These are phyloP conservation scores for Dioscorea dumetorum DNA, from an alignment of 106 monocot species.

Conservation along the genomic window DNA sequence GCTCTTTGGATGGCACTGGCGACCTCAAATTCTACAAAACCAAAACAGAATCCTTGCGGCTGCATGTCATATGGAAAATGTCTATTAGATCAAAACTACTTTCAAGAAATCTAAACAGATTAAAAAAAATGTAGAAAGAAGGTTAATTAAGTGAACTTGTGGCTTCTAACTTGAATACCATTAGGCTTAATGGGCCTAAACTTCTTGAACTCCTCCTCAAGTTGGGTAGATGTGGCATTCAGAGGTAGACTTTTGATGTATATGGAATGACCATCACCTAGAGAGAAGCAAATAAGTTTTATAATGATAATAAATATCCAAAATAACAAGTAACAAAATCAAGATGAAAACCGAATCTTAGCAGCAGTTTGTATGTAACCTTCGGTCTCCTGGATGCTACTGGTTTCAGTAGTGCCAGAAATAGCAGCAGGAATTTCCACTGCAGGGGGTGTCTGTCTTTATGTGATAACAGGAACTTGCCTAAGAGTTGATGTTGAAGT, in stretches of 20 bases:
- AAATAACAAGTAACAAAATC: too few relatives aligned
- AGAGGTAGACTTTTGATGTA: slow-evolving; percentile 73
- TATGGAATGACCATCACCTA: slow-evolving; percentile 75
- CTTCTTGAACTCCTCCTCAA: slow-evolving; percentile 82
- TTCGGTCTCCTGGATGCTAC: slow-evolving; percentile 54
- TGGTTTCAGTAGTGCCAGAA: slow-evolving; percentile 33
- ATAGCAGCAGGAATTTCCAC: slow-evolving; percentile 24
- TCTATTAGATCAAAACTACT: too few relatives aligned
- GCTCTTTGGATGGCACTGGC: too few relatives aligned
- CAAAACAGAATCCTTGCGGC: too few relatives aligned
- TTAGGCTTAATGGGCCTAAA: slow-evolving; percentile 72
- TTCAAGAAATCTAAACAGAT: too few relatives aligned
- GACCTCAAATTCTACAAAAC: too few relatives aligned
- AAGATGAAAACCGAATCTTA: too few relatives aligned
- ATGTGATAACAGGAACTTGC: slow-evolving; percentile 37
- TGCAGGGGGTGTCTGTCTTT: slow-evolving; percentile 31
- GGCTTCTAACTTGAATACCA: slow-evolving; percentile 96
- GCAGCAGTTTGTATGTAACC: slow-evolving; percentile 22
- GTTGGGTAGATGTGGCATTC: slow-evolving; percentile 62
- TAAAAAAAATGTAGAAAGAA: background rate
- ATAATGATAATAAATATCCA: background rate
- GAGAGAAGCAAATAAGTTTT: slow-evolving; percentile 6
- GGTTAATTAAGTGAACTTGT: slow-evolving; percentile 41
- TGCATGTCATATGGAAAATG: too few relatives aligned
- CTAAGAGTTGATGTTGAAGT: slow-evolving; percentile 17